Base-by-base conservation (phyloP, 176 grass and related monocot genomes). In the Carex myosuroides region DNA sequence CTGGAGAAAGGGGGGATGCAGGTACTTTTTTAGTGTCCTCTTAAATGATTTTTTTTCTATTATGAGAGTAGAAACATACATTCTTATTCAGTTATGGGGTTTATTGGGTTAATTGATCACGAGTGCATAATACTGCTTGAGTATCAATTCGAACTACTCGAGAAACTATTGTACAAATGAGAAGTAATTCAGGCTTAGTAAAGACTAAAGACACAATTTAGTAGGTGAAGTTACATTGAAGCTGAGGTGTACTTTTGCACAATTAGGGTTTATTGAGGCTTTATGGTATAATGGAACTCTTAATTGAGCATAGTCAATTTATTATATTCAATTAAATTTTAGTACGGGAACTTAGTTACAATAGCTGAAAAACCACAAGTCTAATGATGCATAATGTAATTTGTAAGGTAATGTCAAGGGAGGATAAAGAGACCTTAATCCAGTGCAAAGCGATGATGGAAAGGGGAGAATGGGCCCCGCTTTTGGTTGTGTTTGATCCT, bases 1-100 rank as follows among this genome's bases (percentile, higher is more conserved):
- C 81, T 92, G 39, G 96, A 99, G n/a, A 86, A 86, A 13, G 96
- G 88, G 17, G 96, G 96, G 14, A 99, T 99, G 96, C 93, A 99
- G 92, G 92, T 91, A 70, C 7, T 57, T 33, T 57, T 12, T 12
- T 53, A 13, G 2, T 52, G n/a, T 53, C 16, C 70, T 3, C 13
- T 26, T 74, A 53, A 74, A 53, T 74, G 44, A 24, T 8, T 8
- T 44, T 12, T 50, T 50, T 50, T 50, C 46, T 11, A 50, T 12
- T 50, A 12, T 50, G 46, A 50, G 46, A 50, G 9, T 50, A 48
- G 2, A 48, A 48, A 2, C 44, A 12, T 0, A 21, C 10, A 73
- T 73, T 73, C n/a, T 77, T 56, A 3, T 77, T 42, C 50, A 77
- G 22, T 56, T 52, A 29, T 53, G 72, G 3, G 50, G 24, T 13